Evolutionary conservation across 2,329 filamentous ascomycete genomes (phyloP).

Genomic region (Phoma sp.): DNA sequence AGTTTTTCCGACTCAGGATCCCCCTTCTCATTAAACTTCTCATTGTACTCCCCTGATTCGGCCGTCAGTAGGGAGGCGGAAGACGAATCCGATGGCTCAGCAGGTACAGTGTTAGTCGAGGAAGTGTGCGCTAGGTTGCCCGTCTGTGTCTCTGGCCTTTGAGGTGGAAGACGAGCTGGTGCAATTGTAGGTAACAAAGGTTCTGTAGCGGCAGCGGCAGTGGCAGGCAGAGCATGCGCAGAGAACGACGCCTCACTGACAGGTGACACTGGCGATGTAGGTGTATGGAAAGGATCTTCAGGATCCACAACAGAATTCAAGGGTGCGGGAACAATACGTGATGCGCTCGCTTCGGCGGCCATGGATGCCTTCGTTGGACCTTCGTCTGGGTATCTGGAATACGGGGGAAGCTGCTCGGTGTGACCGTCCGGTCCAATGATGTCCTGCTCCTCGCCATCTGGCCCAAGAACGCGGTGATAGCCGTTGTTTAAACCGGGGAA

Average conservation of each 20-base stretch:
- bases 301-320: slow-evolving; percentile 23
- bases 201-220: slow-evolving; percentile 20
- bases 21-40: slow-evolving; percentile 29
- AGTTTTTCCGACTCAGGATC: slow-evolving; percentile 4
- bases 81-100: slow-evolving; percentile 36
- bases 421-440: slow-evolving; percentile 88
- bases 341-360: slow-evolving; percentile 43
- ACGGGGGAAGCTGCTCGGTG: slow-evolving; percentile 88
- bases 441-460: slow-evolving; percentile 86
- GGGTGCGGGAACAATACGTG: slow-evolving; percentile 32
- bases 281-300: slow-evolving; percentile 34
- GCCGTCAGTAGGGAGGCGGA: slow-evolving; percentile 34
- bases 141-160: slow-evolving; percentile 42
- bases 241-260: slow-evolving; percentile 27
- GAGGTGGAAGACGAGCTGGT: slow-evolving; percentile 38
- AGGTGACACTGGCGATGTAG: slow-evolving; percentile 31
- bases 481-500: slow-evolving; percentile 71
- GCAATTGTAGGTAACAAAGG: slow-evolving; percentile 32
- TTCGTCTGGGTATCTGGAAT: slow-evolving; percentile 86
- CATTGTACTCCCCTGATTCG: slow-evolving; percentile 27
- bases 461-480: slow-evolving; percentile 75
- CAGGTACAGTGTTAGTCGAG: slow-evolving; percentile 26
- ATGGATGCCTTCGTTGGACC: slow-evolving; percentile 63
- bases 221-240: slow-evolving; percentile 23
- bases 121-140: slow-evolving; percentile 27